Conservation (phyloP, 345 rosid genomes). For the Hibiscus trionum region DNA sequence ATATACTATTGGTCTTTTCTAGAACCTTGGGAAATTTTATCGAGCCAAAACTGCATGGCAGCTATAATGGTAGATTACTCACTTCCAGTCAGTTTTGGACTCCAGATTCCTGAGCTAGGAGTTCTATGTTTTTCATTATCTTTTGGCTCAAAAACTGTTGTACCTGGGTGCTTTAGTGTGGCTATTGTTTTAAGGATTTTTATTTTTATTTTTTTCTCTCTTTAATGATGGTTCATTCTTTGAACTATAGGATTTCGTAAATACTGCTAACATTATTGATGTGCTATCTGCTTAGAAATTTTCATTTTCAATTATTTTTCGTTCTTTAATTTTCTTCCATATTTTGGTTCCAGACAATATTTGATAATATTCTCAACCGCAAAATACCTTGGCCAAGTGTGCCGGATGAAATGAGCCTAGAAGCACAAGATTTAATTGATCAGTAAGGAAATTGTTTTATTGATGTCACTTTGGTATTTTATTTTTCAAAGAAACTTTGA, state of each 20-base stretch:
- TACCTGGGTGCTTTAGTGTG: neutral
- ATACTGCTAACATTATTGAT: neutral
- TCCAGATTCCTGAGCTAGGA: neutral
- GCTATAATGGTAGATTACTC: neutral
- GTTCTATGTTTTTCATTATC: neutral
- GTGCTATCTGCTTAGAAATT: neutral
- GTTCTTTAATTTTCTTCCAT: constrained; percentile 7
- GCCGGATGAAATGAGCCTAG: constrained; percentile 79
- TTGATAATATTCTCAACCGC: constrained; percentile 95
- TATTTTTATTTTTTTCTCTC: neutral
- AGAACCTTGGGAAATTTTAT: neutral
- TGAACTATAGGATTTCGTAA: neutral
- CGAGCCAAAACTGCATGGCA: neutral
- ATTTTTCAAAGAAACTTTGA: neutral
- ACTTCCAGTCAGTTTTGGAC: neutral
- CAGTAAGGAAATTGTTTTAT: constrained; percentile 38
- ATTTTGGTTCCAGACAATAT: constrained; percentile 64
- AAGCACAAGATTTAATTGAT: constrained; percentile 78
- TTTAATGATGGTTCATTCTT: neutral
- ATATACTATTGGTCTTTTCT: neutral
- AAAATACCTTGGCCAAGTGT: constrained; percentile 94
- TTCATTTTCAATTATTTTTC: neutral
- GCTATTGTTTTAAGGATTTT: neutral
- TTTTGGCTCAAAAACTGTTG: neutral
- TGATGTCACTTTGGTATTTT: neutral